phyloP scores from a whole-genome alignment of 2,329 filamentous ascomycete species.

The Ophidiomyces ophidiicola region DNA sequence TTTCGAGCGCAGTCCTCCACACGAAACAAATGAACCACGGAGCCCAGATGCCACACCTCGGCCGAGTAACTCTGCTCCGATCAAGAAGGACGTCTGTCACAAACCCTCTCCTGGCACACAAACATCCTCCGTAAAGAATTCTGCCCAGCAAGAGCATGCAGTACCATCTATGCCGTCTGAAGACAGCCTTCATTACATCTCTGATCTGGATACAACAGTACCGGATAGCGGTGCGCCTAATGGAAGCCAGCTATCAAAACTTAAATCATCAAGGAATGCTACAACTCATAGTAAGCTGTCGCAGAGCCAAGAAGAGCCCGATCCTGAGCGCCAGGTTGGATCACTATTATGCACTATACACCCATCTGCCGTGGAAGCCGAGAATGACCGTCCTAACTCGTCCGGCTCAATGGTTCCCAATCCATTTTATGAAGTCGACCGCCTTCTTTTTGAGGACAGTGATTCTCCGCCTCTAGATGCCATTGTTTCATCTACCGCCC shows the following conservation, averaged over 20 bases:
- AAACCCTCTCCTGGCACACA: background rate
- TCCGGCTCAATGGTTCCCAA: conserved; percentile 20
- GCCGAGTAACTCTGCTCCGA: background rate
- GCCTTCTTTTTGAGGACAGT: conserved; percentile 2
- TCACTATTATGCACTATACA: conserved; percentile 7
- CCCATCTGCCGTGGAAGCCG: conserved; percentile 7
- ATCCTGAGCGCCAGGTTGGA: background rate
- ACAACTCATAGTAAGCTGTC: background rate
- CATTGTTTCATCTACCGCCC: conserved; percentile 8
- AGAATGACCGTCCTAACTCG: conserved; percentile 9
- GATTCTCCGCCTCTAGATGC: background rate
- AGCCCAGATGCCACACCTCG: background rate
- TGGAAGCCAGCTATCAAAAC: background rate
- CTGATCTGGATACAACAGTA: conserved; percentile 8
- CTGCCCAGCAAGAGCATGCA: conserved; percentile 6
- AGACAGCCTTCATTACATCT: conserved; percentile 11
- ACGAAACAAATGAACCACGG: background rate
- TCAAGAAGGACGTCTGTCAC: background rate
- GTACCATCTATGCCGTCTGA: conserved; percentile 9
- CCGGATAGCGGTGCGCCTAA: background rate
- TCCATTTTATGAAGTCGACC: conserved; percentile 23
- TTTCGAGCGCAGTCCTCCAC: conserved; percentile 15
- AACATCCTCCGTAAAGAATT: conserved; percentile 1
- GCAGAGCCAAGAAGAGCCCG: background rate
- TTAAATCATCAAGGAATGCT: background rate